phyloP scores from a whole-genome alignment of 2,329 filamentous ascomycete genomes.

The Phoma herbarum region DNA sequence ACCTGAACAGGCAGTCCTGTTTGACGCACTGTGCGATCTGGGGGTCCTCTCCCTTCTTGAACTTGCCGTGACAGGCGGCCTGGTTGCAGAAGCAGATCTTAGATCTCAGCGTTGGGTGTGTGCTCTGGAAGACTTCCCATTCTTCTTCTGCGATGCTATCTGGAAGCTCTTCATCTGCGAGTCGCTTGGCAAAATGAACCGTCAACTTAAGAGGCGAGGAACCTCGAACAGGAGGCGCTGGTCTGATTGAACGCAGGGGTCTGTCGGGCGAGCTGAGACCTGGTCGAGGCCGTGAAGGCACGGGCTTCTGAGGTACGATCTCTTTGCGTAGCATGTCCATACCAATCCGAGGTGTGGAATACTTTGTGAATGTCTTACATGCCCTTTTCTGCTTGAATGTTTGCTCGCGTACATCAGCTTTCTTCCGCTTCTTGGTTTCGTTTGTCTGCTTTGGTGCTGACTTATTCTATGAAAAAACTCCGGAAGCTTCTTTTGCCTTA shows the following conservation, averaged over 20 bases:
- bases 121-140: neutral
- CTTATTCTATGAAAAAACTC: neutral
- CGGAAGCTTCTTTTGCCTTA: slow-evolving; percentile 1
- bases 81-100: slow-evolving; percentile 33
- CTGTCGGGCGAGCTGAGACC: neutral
- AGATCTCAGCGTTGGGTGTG: neutral
- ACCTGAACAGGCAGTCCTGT: slow-evolving; percentile 23
- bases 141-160: slow-evolving; percentile 1
- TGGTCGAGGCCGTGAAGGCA: neutral
- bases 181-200: slow-evolving; percentile 5
- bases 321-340: neutral
- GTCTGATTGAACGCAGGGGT: neutral
- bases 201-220: neutral
- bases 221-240: neutral
- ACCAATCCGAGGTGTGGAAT: neutral
- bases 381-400: neutral
- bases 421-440: slow-evolving; percentile 5
- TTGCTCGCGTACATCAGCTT: neutral
- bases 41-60: neutral
- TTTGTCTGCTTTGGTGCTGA: neutral
- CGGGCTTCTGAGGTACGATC: neutral
- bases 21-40: slow-evolving; percentile 32
- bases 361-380: neutral
- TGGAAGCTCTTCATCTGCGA: neutral
- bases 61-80: slow-evolving; percentile 17